Base-by-base conservation (phyloP, 2,329 filamentous ascomycete genomes). In the Aspergillus clavatus region DNA sequence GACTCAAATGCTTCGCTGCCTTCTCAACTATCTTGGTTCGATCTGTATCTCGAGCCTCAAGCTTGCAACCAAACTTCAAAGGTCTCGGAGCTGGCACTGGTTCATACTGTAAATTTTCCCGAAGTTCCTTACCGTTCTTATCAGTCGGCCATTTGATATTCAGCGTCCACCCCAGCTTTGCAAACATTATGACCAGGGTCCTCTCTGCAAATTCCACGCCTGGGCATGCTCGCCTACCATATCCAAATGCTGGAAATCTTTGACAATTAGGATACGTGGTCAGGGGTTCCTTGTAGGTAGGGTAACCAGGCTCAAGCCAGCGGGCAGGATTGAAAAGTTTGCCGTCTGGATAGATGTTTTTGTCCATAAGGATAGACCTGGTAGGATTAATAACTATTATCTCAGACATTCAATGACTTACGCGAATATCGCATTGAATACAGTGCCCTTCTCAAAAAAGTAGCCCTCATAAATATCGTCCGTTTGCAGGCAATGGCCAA, bases 121-220 rank as follows among this genome's bases (percentile, higher is more conserved):
- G 41, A 38, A 43, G 12, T 41, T 46, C 38, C 16, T 46, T 42
- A 8, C 43, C 43, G 12, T 42, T 10, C 11, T 46, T 18, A 38
- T 46, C 43, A 1, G 12, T 18, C 18, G 43, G 38, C 38, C 38
- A 41, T 6, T n/a, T 5, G 18, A 46, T 46, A 26, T 42, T 41
- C 24, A 41, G 10, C 3, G 80, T 35, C 56, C 56, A 57, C 14
- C 46, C 55, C 12, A 59, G 43, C 24, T 49, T 39, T 12, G 56
- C 53, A 22, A 50, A 36, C 19, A 56, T 28, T 14, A 57, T 47
- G 11, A 54, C 41, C 11, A 59, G 36, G 14, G 44, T 52, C 27
- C 51, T 46, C 43, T 59, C 56, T 2, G 56, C 55, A 28, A 59
- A 55, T 42, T 60, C 53, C 24, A 60, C 55, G 38, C 60, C 60